Conservation (phyloP, 345 rosid genomes). For the Erodium maritimum region DNA sequence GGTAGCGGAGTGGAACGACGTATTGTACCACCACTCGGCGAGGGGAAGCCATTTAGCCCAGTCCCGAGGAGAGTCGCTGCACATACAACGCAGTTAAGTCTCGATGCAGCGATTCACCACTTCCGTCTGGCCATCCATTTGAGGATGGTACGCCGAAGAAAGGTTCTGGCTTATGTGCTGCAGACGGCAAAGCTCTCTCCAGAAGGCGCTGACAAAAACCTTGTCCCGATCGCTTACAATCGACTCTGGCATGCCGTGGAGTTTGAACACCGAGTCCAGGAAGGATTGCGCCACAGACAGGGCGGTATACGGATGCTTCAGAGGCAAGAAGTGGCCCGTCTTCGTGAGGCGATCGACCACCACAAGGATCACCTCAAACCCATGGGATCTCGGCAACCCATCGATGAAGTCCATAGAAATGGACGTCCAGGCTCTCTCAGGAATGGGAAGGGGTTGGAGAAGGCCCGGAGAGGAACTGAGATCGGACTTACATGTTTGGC, state of each 20-base stretch:
- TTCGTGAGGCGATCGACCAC: conserved; percentile 5
- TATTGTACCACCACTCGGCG: conserved; percentile 7
- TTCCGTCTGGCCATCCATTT: conserved; percentile 4
- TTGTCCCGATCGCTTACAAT: conserved; percentile 1
- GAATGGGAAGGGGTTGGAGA: conserved; percentile 1
- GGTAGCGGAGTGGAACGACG: not conserved
- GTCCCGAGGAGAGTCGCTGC: not conserved
- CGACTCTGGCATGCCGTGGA: conserved; percentile 1
- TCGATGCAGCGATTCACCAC: not conserved
- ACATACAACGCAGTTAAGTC: not conserved
- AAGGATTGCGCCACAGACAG: not conserved
- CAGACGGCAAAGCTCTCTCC: no score
- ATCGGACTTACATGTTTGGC: no score
- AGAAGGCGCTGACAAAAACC: not conserved
- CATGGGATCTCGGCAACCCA: conserved; percentile 2
- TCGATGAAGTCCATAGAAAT: conserved; percentile 11
- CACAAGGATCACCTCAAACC: no score
- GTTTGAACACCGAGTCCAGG: no score
- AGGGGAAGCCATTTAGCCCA: conserved; percentile 1
- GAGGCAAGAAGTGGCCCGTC: not conserved
- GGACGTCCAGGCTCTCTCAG: not conserved
- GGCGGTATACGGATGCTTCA: not conserved
- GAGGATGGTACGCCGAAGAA: conserved; percentile 4
- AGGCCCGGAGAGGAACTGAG: no score
- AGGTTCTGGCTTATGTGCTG: not conserved